These are phyloP conservation scores for Rhododendron vialii DNA, from an alignment of 148 eudicot genomes.

Conservation along the genomic window DNA sequence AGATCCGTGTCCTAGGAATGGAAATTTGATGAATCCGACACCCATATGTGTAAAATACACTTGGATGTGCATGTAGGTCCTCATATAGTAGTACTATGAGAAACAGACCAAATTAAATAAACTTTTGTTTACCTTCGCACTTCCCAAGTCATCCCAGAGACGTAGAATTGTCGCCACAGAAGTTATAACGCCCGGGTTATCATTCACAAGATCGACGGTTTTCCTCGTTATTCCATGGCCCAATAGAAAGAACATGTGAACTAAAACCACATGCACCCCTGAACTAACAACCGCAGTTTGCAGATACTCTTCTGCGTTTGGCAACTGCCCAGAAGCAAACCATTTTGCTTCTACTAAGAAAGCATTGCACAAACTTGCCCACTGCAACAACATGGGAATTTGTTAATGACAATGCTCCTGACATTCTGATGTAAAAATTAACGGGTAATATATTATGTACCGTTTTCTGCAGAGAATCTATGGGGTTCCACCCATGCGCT, in stretches of 20 bases:
- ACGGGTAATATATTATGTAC: conserved; percentile 16
- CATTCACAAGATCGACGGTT: conserved; percentile 7
- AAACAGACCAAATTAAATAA: not conserved
- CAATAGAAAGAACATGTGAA: conserved; percentile 45
- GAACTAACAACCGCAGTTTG: too few species aligned
- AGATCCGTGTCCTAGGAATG: too few species aligned
- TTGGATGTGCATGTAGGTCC: too few species aligned
- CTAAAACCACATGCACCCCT: too few species aligned
- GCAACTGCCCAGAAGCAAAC: too few species aligned
- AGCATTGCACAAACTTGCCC: conserved; percentile 53
- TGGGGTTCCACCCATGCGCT: conserved; percentile 45
- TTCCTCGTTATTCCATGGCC: conserved; percentile 33
- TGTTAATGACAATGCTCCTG: too few species aligned
- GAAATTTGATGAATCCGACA: not conserved
- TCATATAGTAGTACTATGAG: not conserved
- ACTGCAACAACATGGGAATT: conserved; percentile 29
- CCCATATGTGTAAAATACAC: not conserved
- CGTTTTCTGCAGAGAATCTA: conserved; percentile 23
- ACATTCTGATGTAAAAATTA: not conserved
- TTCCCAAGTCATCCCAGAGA: conserved; percentile 73
- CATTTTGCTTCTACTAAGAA: conserved; percentile 62
- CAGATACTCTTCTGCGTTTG: too few species aligned
- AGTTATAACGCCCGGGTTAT: conserved; percentile 25
- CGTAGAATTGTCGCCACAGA: conserved; percentile 55
- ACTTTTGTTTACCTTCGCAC: conserved; percentile 39